phyloP scores from a whole-genome alignment of 257 asterid species.

The Penstemon eatonii region DNA sequence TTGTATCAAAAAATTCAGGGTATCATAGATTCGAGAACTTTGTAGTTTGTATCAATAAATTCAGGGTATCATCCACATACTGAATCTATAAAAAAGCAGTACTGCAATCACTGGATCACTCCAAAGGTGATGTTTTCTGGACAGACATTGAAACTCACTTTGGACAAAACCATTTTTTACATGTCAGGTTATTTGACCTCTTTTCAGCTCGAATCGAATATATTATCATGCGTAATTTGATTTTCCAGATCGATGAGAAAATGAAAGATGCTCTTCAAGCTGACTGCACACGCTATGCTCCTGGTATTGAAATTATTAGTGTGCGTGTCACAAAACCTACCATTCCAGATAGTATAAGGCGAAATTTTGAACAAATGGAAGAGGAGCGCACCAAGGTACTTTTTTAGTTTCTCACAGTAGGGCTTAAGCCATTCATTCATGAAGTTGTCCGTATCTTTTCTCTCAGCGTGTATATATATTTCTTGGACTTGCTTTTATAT shows the following conservation, averaged over 20 bases:
- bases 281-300: slow-evolving; percentile 98
- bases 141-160: no score
- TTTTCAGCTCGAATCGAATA: no score
- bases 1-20: no score
- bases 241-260: slow-evolving; percentile 85
- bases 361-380: slow-evolving; percentile 92
- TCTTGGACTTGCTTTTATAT: not conserved
- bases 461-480: not conserved
- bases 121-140: no score
- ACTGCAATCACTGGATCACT: no score
- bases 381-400: slow-evolving; percentile 97
- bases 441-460: slow-evolving; percentile 1
- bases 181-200: no score
- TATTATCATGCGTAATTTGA: not conserved
- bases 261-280: slow-evolving; percentile 99
- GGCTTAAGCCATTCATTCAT: slow-evolving; percentile 14
- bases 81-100: no score
- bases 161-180: no score
- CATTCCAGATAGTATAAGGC: slow-evolving; percentile 84
- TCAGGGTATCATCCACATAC: no score
- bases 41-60: no score
- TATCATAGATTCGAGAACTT: no score
- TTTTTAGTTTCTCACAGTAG: slow-evolving; percentile 20
- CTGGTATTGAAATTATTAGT: slow-evolving; percentile 93
- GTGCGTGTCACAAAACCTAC: slow-evolving; percentile 95